Conservation (phyloP, 805 yeast species). For the Candida takata region DNA sequence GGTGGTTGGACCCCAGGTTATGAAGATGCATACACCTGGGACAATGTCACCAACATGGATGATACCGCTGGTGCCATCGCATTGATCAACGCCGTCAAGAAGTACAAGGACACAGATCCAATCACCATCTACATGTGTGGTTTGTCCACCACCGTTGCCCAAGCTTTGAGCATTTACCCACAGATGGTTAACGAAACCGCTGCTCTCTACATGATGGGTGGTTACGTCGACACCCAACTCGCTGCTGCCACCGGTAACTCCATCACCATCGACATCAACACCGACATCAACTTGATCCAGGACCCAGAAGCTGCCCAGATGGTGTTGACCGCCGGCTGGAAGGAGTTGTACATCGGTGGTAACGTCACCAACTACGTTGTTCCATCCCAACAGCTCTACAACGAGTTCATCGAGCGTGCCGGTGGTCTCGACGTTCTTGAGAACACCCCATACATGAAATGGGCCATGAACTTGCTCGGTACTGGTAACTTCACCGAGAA, state of each 20-base stretch:
- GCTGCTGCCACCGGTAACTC: constrained; percentile 28
- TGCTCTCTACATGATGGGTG: constrained; percentile 37
- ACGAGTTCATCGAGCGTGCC: constrained; percentile 30
- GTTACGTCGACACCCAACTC: constrained; percentile 35
- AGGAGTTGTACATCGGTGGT: constrained; percentile 32
- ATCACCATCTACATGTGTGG: constrained; percentile 36
- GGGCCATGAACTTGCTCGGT: constrained; percentile 26
- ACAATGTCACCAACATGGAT: constrained; percentile 26
- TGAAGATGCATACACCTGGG: constrained; percentile 28
- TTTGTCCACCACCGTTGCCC: constrained; percentile 39
- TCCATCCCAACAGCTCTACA: constrained; percentile 33
- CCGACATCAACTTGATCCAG: constrained; percentile 37
- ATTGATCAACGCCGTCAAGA: constrained; percentile 33
- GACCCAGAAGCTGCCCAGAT: constrained; percentile 42
- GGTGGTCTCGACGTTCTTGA: constrained; percentile 26
- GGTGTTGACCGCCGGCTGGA: constrained; percentile 35
- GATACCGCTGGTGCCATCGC: constrained; percentile 33
- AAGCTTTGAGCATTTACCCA: constrained; percentile 35
- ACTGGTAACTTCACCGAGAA: constrained; percentile 30
- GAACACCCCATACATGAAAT: constrained; percentile 24
- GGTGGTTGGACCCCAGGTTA: constrained; percentile 32
- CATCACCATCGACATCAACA: constrained; percentile 32
- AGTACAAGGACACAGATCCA: constrained; percentile 29
- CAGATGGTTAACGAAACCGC: constrained; percentile 32
- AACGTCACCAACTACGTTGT: constrained; percentile 35